phyloP scores from a whole-genome alignment of 306 rosid species.

The Prunus kanzakura region DNA sequence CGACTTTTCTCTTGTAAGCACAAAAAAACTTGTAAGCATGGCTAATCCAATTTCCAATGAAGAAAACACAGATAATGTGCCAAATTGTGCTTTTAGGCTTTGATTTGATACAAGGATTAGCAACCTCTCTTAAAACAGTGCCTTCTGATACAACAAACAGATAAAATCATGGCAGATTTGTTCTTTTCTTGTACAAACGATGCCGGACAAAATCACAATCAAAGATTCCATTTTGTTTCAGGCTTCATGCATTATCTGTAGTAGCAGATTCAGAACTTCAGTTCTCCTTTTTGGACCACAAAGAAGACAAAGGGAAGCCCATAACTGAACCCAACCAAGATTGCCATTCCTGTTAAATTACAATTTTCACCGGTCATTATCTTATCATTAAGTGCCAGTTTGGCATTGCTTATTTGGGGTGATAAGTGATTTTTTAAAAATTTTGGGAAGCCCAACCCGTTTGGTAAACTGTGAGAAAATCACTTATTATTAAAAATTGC shows the following conservation, averaged over 20 bases:
- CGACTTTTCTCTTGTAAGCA: too few relatives aligned
- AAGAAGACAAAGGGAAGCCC: constrained; percentile 54
- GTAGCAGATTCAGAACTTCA: constrained; percentile 39
- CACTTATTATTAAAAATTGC: too few relatives aligned
- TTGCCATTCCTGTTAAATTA: constrained; percentile 43
- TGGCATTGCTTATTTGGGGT: too few relatives aligned
- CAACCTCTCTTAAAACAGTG: not conserved
- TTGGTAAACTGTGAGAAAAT: too few relatives aligned
- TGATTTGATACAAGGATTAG: not conserved
- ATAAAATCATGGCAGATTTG: not conserved
- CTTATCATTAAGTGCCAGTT: too few relatives aligned
- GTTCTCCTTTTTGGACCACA: constrained; percentile 42
- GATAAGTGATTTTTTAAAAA: too few relatives aligned
- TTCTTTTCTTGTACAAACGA: not conserved
- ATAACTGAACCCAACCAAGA: constrained; percentile 53
- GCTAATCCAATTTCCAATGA: too few relatives aligned
- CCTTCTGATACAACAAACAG: not conserved
- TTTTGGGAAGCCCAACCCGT: too few relatives aligned
- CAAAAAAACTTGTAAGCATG: too few relatives aligned
- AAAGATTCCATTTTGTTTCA: constrained; percentile 11
- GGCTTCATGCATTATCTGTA: not conserved
- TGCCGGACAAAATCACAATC: not conserved
- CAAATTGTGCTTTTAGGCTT: not conserved
- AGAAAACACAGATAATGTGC: too few relatives aligned
- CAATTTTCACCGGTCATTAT: not conserved